phyloP scores from a whole-genome alignment of 129 eudicot species.

The Flaveria bidentis region DNA sequence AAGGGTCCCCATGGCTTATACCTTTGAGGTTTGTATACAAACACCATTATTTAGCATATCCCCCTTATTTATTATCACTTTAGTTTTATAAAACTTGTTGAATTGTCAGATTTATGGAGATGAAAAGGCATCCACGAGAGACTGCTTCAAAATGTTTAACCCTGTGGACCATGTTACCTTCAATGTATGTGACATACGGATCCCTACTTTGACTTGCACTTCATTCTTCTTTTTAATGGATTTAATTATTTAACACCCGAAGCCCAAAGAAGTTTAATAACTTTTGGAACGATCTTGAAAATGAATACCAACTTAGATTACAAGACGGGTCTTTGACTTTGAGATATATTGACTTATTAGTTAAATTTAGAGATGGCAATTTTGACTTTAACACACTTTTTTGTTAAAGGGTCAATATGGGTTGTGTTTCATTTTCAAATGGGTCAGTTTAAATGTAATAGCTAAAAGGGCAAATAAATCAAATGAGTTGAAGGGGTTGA shows the following conservation, averaged over 20 bases:
- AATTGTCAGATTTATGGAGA: conserved; percentile 86
- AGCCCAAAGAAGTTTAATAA: not conserved
- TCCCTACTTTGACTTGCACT: not conserved
- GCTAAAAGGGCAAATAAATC: not conserved
- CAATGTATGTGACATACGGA: conserved; percentile 50
- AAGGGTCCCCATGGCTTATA: conserved; percentile 93
- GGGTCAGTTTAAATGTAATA: not conserved
- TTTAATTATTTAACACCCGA: not conserved
- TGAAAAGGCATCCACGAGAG: conserved; percentile 69
- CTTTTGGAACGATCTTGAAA: not conserved
- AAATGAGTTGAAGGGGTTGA: not conserved
- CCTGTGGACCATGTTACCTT: conserved; percentile 78
- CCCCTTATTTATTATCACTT: not conserved
- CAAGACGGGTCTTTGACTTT: not conserved
- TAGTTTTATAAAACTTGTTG: conserved; percentile 12
- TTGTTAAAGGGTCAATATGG: not conserved
- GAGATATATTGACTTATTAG: not conserved
- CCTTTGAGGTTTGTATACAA: conserved; percentile 72
- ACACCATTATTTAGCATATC: not conserved
- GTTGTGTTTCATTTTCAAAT: not conserved
- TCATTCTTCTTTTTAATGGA: not conserved
- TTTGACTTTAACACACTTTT: not conserved
- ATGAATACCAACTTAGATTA: not conserved
- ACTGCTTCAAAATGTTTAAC: conserved; percentile 95
- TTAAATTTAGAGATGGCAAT: not conserved